Percentiles rank a stretch among this genome's conserved stretches.
Evolutionary conservation across 495 filamentous ascomycete genomes (phyloP).

Genomic region (Annulohypoxylon moriforme): DNA sequence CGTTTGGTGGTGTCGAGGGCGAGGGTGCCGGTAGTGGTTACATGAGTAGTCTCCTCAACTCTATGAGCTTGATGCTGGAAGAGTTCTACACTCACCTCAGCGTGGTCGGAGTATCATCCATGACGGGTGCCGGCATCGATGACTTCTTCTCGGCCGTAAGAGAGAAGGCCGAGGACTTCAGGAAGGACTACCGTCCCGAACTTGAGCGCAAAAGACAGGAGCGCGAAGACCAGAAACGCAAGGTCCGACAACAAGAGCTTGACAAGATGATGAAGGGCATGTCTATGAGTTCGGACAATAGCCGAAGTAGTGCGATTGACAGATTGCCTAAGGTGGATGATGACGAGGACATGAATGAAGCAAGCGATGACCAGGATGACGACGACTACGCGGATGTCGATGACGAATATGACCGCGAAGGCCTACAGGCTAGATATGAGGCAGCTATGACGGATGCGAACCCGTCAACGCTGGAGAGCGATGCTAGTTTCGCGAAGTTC

Average conservation of each 20-base stretch:
- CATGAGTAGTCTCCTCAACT: conserved; percentile 95
- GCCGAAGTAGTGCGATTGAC: conserved; percentile 37
- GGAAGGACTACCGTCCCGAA: conserved; percentile 90
- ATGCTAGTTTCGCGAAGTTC: conserved; percentile 71
- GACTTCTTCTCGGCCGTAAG: conserved; percentile 92
- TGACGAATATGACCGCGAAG: conserved; percentile 65
- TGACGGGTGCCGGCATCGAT: conserved; percentile 90
- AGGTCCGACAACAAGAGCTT: conserved; percentile 79
- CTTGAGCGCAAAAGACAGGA: conserved; percentile 81
- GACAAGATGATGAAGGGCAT: conserved; percentile 95
- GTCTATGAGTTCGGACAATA: conserved; percentile 65
- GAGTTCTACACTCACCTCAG: conserved; percentile 96
- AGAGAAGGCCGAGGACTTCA: conserved; percentile 89
- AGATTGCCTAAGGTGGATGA: conserved; percentile 58
- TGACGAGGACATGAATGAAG: conserved; percentile 59
- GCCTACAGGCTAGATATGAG: conserved; percentile 70
- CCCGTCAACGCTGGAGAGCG: conserved; percentile 58
- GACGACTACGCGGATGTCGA: conserved; percentile 62
- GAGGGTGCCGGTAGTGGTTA: conserved; percentile 82
- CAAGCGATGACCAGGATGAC: conserved; percentile 57
- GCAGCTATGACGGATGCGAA: conserved; percentile 63
- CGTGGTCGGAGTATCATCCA: conserved; percentile 91
- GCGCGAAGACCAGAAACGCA: conserved; percentile 76
- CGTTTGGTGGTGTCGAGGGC: conserved; percentile 80
- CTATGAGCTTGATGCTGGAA: conserved; percentile 97